Base-by-base conservation (phyloP, 805 yeast species). In the Kockiozyma suomiensis region DNA sequence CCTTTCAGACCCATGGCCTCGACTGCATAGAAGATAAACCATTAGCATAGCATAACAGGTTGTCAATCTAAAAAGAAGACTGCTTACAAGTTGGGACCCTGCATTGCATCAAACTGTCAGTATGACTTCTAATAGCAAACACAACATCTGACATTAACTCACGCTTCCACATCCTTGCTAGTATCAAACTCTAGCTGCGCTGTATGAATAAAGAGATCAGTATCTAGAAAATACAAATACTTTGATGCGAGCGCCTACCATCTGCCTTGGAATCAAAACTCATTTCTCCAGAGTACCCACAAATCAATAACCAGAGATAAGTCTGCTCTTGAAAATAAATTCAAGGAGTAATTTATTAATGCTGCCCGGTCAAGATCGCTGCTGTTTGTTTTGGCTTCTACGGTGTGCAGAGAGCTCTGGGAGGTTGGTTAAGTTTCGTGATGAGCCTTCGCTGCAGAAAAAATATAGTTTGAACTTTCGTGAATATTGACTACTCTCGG, bases 131-230 rank as follows among this genome's bases (percentile, higher is more conserved):
- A 21, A 7, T 38, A 8, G 33, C 6, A 19, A 15, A n/a, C 40
- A 7, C 43, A 37, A 32, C 19, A 19, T 6, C 6, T 10, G 10
- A 4, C 12, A 17, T 12, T 33, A 4, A 54, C 68, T 23, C 50
- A 59, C 68, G 66, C 69, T 66, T 79, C 78, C 41, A 85, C 78
- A 59, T 82, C 82, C 65, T 82, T 84, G 15, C 90, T 78, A 1
- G 84, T 81, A 59, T 81, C 80, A 70, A 87, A 85, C 73, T 82
- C 79, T 40, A 88, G 73, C 54, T 79, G 54, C 6, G 63, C 58
- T 60, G 35, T 13, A 25, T 4, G 4, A 45, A n/a, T 12, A 32
- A 12, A 48, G 12, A 48, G 40, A 30, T 42, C 40, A 48, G 59
- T 35, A 32, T 30, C 17, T 21, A 26, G 19, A 12, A 7, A 4